Base-by-base conservation (phyloP, 2,329 filamentous ascomycete species). In the Botrytis hyacinthi region DNA sequence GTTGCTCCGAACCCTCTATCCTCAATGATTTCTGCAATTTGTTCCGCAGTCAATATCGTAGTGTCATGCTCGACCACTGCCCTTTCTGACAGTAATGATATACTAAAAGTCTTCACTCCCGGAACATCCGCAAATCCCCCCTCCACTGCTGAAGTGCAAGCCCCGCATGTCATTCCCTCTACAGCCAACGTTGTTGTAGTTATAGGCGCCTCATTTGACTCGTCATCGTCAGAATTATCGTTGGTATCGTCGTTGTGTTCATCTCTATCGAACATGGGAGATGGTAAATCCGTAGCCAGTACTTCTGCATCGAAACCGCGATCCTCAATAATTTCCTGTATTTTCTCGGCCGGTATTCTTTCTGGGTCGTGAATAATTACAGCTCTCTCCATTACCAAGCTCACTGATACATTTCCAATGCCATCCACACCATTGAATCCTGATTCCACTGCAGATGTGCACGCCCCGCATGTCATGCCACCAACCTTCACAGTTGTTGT, bases 311-410 rank as follows among this genome's bases (percentile, higher is more conserved):
- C 95, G 81, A 98, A 98, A 0, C 95, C 95, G 74, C 93, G 89
- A 82, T 97, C 94, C 79, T 98, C 94, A 77, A 98, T 96, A 51
- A 92, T 94, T 77, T 97, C 93, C 80, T 89, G 90, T 74, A 98
- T 88, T 77, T 91, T 85, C 54, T 95, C 92, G 74, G 94, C 88
- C 22, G 93, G 84, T 71, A 98, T 88, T 70, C 88, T 87, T 72
- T 87, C 84, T 1, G 93, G 90, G 82, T 98, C 92, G 83, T 99
- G 96, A 83, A 95, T 92, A 51, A 98, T 87, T 60, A 98, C 95
- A n/a, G 95, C 96, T 74, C 95, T 90, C 83, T 97, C 95, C 90
- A 98, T 97, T 73, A 98, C 92, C 78, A 99, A 85, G 81, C 94
- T 97, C 79, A 99, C 92, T 16, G 94, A 97, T 74, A 98, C 94